phyloP scores from a whole-genome alignment of 305 asterid genomes.

The Solanum hybrid region DNA sequence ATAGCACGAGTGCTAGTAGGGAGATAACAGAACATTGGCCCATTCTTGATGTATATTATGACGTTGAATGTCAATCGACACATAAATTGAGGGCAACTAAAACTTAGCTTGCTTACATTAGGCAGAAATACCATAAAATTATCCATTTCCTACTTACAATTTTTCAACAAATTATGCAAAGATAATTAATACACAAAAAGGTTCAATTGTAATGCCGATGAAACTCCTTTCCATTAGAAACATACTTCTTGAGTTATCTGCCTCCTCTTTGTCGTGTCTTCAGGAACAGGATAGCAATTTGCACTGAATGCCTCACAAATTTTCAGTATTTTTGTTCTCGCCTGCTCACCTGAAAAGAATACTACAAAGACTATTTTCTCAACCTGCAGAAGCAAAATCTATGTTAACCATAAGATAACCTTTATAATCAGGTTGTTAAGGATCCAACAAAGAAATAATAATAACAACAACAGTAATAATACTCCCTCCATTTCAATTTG shows the following conservation, averaged over 20 bases:
- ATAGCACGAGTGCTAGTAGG: neutral
- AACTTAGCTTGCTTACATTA: neutral
- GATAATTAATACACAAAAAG: neutral
- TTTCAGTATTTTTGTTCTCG: constrained; percentile 79
- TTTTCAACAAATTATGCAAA: neutral
- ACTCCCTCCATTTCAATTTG: neutral
- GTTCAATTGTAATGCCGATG: neutral
- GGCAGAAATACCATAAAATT: neutral
- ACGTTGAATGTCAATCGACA: neutral
- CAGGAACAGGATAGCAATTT: constrained; percentile 95
- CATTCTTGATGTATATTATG: neutral
- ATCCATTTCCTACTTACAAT: neutral
- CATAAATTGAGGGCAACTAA: neutral
- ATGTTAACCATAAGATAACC: neutral
- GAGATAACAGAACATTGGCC: neutral
- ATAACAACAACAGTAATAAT: neutral
- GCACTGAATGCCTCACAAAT: constrained; percentile 98
- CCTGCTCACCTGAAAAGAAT: constrained; percentile 99
- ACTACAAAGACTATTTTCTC: constrained; percentile 89
- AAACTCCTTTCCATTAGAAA: constrained; percentile 9
- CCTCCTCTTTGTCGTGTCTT: constrained; percentile 63
- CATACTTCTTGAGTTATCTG: constrained; percentile 86
- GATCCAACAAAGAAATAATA: neutral
- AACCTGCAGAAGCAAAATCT: constrained; percentile 56
- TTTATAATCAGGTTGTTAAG: neutral